Base-by-base conservation (phyloP, 495 filamentous ascomycete genomes). In the Massariosphaeria phaeospora region DNA sequence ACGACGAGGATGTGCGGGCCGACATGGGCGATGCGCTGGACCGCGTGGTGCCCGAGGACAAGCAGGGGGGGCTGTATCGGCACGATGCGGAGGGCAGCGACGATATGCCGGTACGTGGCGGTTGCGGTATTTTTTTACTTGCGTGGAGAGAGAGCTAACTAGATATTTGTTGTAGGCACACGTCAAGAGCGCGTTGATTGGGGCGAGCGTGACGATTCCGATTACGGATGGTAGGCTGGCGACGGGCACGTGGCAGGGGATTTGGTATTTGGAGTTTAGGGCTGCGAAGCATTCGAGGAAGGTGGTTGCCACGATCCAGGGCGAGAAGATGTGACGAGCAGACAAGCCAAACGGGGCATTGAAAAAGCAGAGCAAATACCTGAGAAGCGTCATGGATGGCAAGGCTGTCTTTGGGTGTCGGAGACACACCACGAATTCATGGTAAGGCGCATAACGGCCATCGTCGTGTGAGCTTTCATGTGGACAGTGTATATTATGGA, bases 11-110 rank as follows among this genome's bases (percentile, higher is more conserved):
- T 68, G 85, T 91, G 11, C 72, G 88, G 26, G 78, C 74, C 1
- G 91, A 95, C 65, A 96, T 98, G 94, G 86, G 80, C 60, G 91
- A 97, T 74, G 85, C 91, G 49, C 73, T 98, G 53, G 94, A 98
- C 68, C 73, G 88, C 23, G 85, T 98, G 54, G 93, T 84, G 43
- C 86, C 86, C 1, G 82, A 86, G 66, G 86, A 89, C 55, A 76
- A 74, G 55, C 79, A 85, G 71, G 85, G 82, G 1, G 57, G 61
- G 11, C 55, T 96, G 25, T 98, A 98, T 73, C 75, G 89, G 46
- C 93, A 98, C 76, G 77, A 76, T 61, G 91, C 88, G 0, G 91
- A 97, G 77, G 93, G 91, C 26, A 72, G 73, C 55, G 89, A 95
- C 75, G 89, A 95, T 75, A 95, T 95, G 86, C 88, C 86, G 50